Evolutionary conservation across 129 eudicot genomes (phyloP).

Genomic region (Artemisia annua): DNA sequence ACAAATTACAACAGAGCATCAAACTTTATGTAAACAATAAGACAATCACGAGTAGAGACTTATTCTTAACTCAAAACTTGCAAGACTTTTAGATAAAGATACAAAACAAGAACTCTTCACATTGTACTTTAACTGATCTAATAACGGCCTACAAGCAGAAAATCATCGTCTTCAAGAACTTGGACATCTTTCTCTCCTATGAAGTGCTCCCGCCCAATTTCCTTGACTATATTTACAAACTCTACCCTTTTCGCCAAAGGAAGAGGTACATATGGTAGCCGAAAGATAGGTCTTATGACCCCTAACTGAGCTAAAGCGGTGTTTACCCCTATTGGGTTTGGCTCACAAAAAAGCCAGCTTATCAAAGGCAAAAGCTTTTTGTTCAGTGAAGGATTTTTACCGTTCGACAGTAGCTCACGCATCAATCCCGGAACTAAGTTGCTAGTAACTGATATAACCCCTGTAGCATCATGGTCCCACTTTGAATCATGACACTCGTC

Average conservation of each 20-base stretch:
- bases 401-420: slow-evolving; percentile 42
- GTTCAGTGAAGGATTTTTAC: slow-evolving; percentile 50
- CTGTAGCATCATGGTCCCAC: slow-evolving; percentile 60
- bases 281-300: slow-evolving; percentile 69
- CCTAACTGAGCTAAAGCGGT: slow-evolving; percentile 87
- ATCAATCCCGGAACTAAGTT: slow-evolving; percentile 62
- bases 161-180: slow-evolving; percentile 77
- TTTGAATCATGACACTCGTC: slow-evolving; percentile 67
- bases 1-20: not conserved
- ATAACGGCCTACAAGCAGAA: slow-evolving; percentile 67
- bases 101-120: not conserved
- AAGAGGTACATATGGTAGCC: slow-evolving; percentile 78
- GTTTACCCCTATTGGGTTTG: slow-evolving; percentile 77
- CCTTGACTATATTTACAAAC: slow-evolving; percentile 70
- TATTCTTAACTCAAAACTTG: not conserved
- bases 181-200: slow-evolving; percentile 73
- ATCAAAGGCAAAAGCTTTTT: slow-evolving; percentile 59
- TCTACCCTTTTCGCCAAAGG: slow-evolving; percentile 68
- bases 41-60: slow-evolving; percentile 6
- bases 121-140: slow-evolving; percentile 28
- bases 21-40: slow-evolving; percentile 13
- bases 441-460: slow-evolving; percentile 63
- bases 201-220: slow-evolving; percentile 67
- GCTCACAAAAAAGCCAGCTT: slow-evolving; percentile 78
- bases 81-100: not conserved